Conservation (phyloP, 352 stramenopile species). For the Halophytophthora batemanensis region DNA sequence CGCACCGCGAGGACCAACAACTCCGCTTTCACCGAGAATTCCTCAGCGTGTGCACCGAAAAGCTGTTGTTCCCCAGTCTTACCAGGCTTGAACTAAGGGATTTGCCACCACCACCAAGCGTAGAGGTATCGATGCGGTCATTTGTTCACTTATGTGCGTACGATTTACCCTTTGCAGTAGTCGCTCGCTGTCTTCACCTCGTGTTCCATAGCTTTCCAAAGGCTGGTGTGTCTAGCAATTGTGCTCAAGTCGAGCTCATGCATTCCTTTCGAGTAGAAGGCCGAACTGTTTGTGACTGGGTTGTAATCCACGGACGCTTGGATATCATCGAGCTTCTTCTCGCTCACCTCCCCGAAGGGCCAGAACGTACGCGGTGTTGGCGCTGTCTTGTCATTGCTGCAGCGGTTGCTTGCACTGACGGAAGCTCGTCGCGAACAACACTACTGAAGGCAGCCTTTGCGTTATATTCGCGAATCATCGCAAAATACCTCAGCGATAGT, state of each 20-base stretch:
- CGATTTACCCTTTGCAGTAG: conserved; percentile 19
- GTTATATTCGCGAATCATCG: conserved; percentile 8
- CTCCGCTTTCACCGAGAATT: conserved; percentile 14
- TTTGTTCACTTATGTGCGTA: conserved; percentile 28
- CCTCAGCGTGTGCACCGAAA: conserved; percentile 16
- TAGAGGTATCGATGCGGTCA: conserved; percentile 5
- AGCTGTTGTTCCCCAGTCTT: conserved; percentile 8
- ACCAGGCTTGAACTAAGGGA: background rate
- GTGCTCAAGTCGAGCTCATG: conserved; percentile 1
- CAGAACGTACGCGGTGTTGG: conserved; percentile 15
- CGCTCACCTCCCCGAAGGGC: conserved; percentile 1
- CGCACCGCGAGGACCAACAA: background rate
- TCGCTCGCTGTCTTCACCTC: conserved; percentile 8
- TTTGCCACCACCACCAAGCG: background rate
- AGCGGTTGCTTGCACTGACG: background rate
- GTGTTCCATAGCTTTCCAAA: background rate
- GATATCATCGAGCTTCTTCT: conserved; percentile 23
- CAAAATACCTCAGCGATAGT: conserved; percentile 1
- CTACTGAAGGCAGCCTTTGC: conserved; percentile 9
- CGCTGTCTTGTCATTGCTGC: conserved; percentile 11
- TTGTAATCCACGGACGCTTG: conserved; percentile 15
- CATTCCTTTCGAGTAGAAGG: conserved; percentile 17
- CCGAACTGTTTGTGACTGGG: conserved; percentile 29
- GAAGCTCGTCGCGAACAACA: background rate
- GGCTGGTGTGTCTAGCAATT: background rate